phyloP scores from a whole-genome alignment of 331 rosid genomes.

The Dryas integrifolia region DNA sequence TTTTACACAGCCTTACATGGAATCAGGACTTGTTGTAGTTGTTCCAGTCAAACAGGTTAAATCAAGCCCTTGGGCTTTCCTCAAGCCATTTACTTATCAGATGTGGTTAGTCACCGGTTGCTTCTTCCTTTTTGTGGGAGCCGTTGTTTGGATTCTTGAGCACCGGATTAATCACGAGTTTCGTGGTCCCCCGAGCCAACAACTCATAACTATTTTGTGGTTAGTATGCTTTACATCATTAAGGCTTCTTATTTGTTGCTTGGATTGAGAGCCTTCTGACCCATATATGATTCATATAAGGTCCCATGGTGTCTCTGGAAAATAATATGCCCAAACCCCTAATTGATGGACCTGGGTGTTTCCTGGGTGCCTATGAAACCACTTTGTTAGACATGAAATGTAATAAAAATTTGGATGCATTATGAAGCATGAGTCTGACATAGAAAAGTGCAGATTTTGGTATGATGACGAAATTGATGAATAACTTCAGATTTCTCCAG shows the following conservation, averaged over 20 bases:
- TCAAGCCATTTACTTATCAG: constrained; percentile 57
- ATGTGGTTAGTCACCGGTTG: constrained; percentile 79
- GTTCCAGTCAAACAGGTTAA: constrained; percentile 56
- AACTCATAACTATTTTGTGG: constrained; percentile 77
- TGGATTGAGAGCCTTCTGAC: constrained; percentile 12
- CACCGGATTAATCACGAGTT: constrained; percentile 72
- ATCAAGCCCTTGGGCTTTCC: constrained; percentile 85
- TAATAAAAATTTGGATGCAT: no score
- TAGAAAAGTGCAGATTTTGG: no score
- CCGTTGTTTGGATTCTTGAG: constrained; percentile 91
- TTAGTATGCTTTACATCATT: constrained; percentile 38
- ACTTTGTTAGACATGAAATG: not conserved
- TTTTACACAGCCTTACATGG: constrained; percentile 80
- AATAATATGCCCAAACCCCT: constrained; percentile 1
- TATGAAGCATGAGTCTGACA: not conserved
- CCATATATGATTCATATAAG: not conserved
- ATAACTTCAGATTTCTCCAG: not conserved
- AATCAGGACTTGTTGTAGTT: constrained; percentile 76
- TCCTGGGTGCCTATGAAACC: constrained; percentile 1
- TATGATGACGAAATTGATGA: not conserved
- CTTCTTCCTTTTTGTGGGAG: constrained; percentile 73
- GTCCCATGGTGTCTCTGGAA: not conserved
- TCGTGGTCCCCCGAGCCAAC: constrained; percentile 77
- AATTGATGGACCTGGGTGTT: constrained; percentile 11
- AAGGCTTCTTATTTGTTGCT: not conserved